Base-by-base conservation (phyloP, 768 basidiomycete species). In the Cystobasidium tubakii region DNA sequence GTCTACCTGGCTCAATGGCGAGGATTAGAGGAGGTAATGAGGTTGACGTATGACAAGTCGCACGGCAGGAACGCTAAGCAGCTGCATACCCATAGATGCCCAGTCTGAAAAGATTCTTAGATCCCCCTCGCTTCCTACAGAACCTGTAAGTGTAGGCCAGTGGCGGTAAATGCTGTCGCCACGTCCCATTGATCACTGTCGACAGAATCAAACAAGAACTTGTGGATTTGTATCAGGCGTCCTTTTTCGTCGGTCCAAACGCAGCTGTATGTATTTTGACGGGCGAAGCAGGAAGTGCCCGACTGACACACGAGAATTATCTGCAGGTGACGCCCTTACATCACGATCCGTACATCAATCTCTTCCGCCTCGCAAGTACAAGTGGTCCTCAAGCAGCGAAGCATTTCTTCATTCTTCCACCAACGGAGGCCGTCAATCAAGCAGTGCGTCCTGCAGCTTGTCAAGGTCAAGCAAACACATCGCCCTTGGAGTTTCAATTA, bases 1-100 rank as follows among this genome's bases (percentile, higher is more conserved):
- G 69, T 71, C 1, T 71, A 71, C 42, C 69, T 71, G 6, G 69
- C 69, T 21, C 69, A 71, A 71, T 71, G 69, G 69, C 53, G 69
- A 13, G 69, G 69, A 10, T 36, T 71, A 19, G 69, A 71, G 21
- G 69, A 71, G 53, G 69, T 71, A 27, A n/a, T 54, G 7, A 3
- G 39, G 25, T 27, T 19, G 7, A 2, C 15, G 13, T 19, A 4
- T 29, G 21, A 27, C 53, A 17, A 17, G 12, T 57, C 27, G n/a
- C n/a, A n/a, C n/a, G n/a, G n/a, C n/a, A n/a, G n/a, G n/a, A n/a
- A n/a, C n/a, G n/a, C 36, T 36, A 62, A n/a, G 15, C 12, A 54
- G 65, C 3, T 60, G 25, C 34, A 1, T 62, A 34, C 34, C 9
- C 13, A 10, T 19, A 46, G 55, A 36, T 60, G 21, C 33, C 55